Base-by-base conservation (phyloP, 2,329 filamentous ascomycete genomes). In the Chrysosporium queenslandicum region DNA sequence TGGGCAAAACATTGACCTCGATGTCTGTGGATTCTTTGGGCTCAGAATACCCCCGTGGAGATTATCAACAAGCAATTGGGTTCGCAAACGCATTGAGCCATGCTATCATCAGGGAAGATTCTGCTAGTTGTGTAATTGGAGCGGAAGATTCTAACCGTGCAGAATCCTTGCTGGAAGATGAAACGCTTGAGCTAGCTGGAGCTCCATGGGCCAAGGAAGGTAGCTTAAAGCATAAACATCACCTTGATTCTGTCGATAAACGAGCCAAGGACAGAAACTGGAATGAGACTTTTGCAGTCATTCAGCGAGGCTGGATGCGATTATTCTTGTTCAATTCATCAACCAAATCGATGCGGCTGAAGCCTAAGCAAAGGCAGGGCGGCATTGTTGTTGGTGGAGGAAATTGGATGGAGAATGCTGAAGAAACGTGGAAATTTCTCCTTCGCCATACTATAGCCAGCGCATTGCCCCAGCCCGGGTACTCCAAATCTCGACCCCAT, bases 121-220 rank as follows among this genome's bases (percentile, higher is more conserved):
- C 79, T 14, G 77, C 77, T 9, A 75, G 75, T 39, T 71, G 74
- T 1, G 70, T 74, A 59, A 71, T 58, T 69, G 63, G 74, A 73
- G 59, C 73, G 57, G 83, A 84, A 60, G 81, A 83, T 27, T 79
- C 81, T 41, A 70, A 81, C 30, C 75, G 75, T 45, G 73, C 73
- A 1, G 74, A 79, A 4, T 81, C 85, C 23, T 73, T 96, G 8
- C 79, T 97, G 0, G 91, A 96, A 62, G 92, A 97, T 62, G 92
- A 98, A 63, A 88, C 85, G 0, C 77, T 98, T 11, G 90, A 94
- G 64, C 81, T 98, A 36, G 82, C 86, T 9, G 92, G 92, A 21
- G 87, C 92, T n/a, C 92, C 92, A 0, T 98, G 92, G 92, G 85
- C 94, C 25, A 98, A 98, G 70, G 92, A 98, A 69, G 92, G 92